Evolutionary conservation across 2,329 filamentous ascomycete genomes (phyloP), one percentile per base, ranked within the genome.

Genomic region (Rutstroemia sp.): DNA sequence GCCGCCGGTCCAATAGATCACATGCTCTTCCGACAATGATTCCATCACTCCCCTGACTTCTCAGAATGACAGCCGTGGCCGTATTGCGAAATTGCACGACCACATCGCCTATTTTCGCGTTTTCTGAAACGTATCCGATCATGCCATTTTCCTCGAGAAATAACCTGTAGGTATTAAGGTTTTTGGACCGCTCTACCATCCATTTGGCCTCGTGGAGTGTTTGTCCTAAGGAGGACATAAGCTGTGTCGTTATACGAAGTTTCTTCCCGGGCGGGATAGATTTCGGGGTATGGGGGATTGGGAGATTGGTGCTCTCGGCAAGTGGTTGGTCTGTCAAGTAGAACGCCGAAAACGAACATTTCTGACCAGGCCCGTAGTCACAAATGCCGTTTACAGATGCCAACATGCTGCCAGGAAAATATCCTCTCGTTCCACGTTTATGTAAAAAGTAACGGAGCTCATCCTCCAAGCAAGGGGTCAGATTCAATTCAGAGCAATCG

Each of bases 101-200:
- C 4, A 45, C 3, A 19, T 56, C 47, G 3, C 47, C 54, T 5
- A 51, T 21, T 46, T 21, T 25, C 27, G 39, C 48, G 23, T 37
- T 51, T 4, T 45, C 27, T 10, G 54, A 56, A 12, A 21, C 27
- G 19, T 51, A 56, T 25, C 54, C 54, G 12, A 56, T 56, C 48
- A 56, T 51, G 6, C 54, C 54, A 51, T 51, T 51, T 12, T 56
- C 54, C 25, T 56, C 54, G 5, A 56, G 30, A 42, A 56, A 56
- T 2, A 56, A 37, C 17, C 34, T 54, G n/a, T 25, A 48, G 10
- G 5, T 4, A 42, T 42, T 25, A 12, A 9, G 16, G 14, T 49
- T 49, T 5, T n/a, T 12, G 12, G 52, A 54, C 30, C 39, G 23
- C 10, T 42, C 45, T 37, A 21, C 14, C 21, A 51, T 56, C 39